phyloP scores from a whole-genome alignment of 1,139 yeast species.

The Diutina catenulata region DNA sequence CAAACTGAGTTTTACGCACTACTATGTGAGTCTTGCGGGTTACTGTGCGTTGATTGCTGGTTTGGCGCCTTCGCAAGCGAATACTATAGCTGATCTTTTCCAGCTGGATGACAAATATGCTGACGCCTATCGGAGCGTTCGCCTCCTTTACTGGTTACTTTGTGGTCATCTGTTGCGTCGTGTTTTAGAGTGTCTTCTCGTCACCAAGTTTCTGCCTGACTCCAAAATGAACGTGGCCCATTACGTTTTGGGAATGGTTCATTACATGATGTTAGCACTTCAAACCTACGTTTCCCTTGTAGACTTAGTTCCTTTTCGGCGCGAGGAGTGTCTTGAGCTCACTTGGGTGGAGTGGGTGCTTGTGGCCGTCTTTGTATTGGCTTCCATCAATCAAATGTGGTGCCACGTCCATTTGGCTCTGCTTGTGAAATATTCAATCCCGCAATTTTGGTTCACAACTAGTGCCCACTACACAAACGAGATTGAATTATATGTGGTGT shows the following conservation, averaged over 20 bases:
- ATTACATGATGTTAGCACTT: not conserved
- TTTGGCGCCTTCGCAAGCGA: not conserved
- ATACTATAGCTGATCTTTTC: not conserved
- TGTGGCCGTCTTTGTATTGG: not conserved
- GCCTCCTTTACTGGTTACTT: not conserved
- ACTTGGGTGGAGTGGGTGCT: not conserved
- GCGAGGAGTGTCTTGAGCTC: too few species aligned
- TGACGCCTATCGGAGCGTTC: not conserved
- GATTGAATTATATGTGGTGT: not conserved
- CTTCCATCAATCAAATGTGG: constrained; percentile 1
- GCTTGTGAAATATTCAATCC: not conserved
- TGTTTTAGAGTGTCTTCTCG: not conserved
- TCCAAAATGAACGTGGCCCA: constrained; percentile 4
- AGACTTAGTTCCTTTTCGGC: not conserved
- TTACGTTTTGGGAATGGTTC: constrained; percentile 2
- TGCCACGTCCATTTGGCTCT: not conserved
- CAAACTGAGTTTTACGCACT: constrained; percentile 1
- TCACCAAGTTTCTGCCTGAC: not conserved
- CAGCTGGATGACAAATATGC: not conserved
- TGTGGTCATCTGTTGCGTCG: not conserved
- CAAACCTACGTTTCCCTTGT: not conserved
- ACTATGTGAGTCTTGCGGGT: not conserved
- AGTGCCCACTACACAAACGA: constrained; percentile 4
- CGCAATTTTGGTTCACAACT: not conserved
- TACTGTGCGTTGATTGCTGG: not conserved